Conservation (phyloP, 805 yeast genomes). For the Pichia cabralensis region DNA sequence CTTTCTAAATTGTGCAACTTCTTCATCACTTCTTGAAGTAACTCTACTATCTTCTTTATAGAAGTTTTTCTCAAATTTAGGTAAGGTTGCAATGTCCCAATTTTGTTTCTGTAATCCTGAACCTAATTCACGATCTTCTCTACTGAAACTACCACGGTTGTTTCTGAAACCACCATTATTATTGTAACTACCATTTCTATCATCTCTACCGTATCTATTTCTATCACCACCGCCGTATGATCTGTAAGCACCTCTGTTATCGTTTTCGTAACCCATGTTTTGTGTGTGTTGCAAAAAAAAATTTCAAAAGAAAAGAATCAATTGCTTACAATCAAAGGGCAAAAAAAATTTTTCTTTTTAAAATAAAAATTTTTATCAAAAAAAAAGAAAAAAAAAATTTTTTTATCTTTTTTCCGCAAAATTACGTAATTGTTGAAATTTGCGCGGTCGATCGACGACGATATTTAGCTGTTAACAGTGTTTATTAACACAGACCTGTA, state of each 20-base stretch:
- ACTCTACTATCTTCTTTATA: conserved; percentile 81
- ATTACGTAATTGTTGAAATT: too few species aligned
- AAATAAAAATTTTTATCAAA: too few species aligned
- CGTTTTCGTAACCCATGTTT: conserved; percentile 35
- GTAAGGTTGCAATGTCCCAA: conserved; percentile 70
- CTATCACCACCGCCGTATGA: conserved; percentile 32
- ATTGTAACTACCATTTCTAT: conserved; percentile 24
- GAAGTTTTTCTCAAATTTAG: conserved; percentile 91
- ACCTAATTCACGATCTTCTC: conserved; percentile 40
- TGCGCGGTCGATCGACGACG: too few species aligned
- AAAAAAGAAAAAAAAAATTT: too few species aligned
- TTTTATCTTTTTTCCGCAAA: too few species aligned
- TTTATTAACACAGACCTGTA: too few species aligned
- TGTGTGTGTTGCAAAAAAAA: too few species aligned
- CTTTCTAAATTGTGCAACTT: conserved; percentile 66
- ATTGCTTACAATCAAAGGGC: too few species aligned
- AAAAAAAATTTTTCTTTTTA: too few species aligned
- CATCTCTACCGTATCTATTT: conserved; percentile 27
- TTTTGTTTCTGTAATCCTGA: conserved; percentile 58
- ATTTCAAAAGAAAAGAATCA: too few species aligned
- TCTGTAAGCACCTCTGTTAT: conserved; percentile 24
- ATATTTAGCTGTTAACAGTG: too few species aligned
- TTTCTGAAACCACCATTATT: conserved; percentile 29
- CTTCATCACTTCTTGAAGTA: conserved; percentile 61
- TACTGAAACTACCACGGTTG: conserved; percentile 27